These are phyloP conservation scores for Sphaerulina vaccinii DNA, from an alignment of 2,329 filamentous ascomycete species.

Conservation along the genomic window DNA sequence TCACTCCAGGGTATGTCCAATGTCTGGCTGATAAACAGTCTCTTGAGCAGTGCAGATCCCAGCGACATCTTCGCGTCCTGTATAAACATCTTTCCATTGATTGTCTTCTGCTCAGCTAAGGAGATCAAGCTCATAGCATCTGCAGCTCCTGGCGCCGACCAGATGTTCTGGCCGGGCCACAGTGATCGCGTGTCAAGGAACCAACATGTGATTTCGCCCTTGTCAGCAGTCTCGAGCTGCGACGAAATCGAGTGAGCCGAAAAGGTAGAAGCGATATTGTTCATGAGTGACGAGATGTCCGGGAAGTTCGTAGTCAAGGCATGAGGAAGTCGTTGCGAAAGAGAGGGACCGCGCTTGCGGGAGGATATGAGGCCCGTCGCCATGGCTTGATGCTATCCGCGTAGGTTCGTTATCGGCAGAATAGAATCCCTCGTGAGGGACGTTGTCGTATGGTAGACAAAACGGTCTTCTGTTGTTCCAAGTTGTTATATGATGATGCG, in stretches of 20 bases:
- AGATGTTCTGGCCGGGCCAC: constrained; percentile 48
- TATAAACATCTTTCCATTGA: constrained; percentile 53
- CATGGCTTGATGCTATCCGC: constrained; percentile 1
- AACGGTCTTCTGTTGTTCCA: too few relatives aligned
- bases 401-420: not conserved
- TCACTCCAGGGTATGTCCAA: constrained; percentile 60
- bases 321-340: constrained; percentile 22
- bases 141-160: constrained; percentile 42
- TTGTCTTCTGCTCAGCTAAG: constrained; percentile 56
- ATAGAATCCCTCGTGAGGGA: constrained; percentile 12
- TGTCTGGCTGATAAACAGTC: constrained; percentile 62
- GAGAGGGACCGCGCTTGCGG: constrained; percentile 21
- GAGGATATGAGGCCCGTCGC: constrained; percentile 20
- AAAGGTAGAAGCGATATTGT: constrained; percentile 22
- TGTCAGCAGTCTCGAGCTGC: constrained; percentile 12
- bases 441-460: constrained; percentile 12
- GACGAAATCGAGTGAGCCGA: constrained; percentile 18
- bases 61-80: constrained; percentile 72
- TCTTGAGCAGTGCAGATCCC: constrained; percentile 71
- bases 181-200: constrained; percentile 50
- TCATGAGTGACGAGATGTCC: constrained; percentile 26
- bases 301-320: constrained; percentile 23
- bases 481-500: too few relatives aligned
- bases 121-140: constrained; percentile 45
- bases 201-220: constrained; percentile 46